These are phyloP conservation scores for Lachancea fermentati DNA, from an alignment of 805 yeast species.

Conservation along the genomic window DNA sequence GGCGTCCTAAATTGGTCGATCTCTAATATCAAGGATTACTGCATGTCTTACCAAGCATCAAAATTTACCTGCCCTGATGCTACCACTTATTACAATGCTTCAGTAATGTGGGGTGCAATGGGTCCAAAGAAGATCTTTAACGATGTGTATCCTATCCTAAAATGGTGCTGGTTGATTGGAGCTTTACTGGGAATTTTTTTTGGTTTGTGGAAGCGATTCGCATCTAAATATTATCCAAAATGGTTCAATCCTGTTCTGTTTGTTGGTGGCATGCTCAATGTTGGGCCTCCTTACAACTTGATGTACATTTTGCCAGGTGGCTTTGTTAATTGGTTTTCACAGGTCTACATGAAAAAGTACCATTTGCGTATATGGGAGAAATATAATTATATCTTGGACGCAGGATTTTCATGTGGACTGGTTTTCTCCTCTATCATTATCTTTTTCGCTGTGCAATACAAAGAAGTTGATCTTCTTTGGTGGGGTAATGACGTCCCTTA, in stretches of 20 bases:
- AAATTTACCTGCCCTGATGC: conserved; percentile 39
- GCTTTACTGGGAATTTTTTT: conserved; percentile 31
- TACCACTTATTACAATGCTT: conserved; percentile 44
- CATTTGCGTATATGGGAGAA: conserved; percentile 52
- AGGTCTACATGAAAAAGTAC: conserved; percentile 43
- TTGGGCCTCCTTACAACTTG: conserved; percentile 49
- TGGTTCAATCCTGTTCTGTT: conserved; percentile 48
- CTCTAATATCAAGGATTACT: conserved; percentile 31
- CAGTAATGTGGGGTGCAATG: conserved; percentile 51
- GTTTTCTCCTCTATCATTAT: conserved; percentile 48
- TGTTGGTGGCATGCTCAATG: conserved; percentile 43
- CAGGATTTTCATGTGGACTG: conserved; percentile 57
- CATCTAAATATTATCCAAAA: conserved; percentile 22
- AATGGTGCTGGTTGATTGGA: conserved; percentile 62
- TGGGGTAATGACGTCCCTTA: conserved; percentile 54
- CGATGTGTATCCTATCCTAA: conserved; percentile 53
- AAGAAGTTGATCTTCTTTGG: conserved; percentile 44
- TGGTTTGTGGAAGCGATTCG: conserved; percentile 25
- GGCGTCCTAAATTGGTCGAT: conserved; percentile 35
- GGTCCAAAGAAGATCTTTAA: conserved; percentile 53
- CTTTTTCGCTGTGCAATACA: conserved; percentile 47
- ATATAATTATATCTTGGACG: conserved; percentile 46
- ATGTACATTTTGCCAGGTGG: conserved; percentile 29
- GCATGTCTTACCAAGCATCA: conserved; percentile 33
- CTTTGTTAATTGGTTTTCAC: conserved; percentile 36